Percentiles rank a stretch among this genome's conserved stretches.
Evolutionary conservation across 2,329 filamentous ascomycete genomes (phyloP).

Genomic region (Alternaria solani): DNA sequence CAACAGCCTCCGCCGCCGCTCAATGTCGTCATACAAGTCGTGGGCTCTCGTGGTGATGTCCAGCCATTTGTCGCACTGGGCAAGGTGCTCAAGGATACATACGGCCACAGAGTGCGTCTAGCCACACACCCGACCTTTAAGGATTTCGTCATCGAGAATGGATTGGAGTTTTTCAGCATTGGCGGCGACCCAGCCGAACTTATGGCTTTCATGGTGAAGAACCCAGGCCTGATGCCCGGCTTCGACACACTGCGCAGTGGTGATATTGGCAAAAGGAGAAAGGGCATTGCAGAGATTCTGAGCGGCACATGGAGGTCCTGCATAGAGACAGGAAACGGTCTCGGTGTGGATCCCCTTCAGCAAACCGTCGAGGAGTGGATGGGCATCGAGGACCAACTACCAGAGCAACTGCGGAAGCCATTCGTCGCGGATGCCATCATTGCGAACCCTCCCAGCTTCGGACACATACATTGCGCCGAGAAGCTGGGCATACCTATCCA

Average conservation of each 20-base stretch:
- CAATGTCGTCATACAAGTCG: constrained; percentile 60
- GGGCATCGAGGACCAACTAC: constrained; percentile 49
- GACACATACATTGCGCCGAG: constrained; percentile 77
- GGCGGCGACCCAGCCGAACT: constrained; percentile 60
- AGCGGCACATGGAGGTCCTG: constrained; percentile 87
- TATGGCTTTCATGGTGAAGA: constrained; percentile 87
- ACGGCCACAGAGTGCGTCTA: constrained; percentile 57
- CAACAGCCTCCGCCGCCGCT: constrained; percentile 61
- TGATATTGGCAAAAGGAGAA: constrained; percentile 76
- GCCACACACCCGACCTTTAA: constrained; percentile 60
- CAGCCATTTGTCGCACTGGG: constrained; percentile 61
- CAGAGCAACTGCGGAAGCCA: constrained; percentile 56
- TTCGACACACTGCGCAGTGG: constrained; percentile 78
- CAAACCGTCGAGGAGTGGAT: constrained; percentile 63
- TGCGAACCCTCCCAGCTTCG: constrained; percentile 80
- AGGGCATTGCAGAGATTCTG: constrained; percentile 80
- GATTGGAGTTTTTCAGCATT: constrained; percentile 61
- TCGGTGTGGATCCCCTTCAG: constrained; percentile 59
- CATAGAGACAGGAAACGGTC: constrained; percentile 77
- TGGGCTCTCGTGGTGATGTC: constrained; percentile 60
- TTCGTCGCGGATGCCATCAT: constrained; percentile 87
- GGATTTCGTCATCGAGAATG: constrained; percentile 59
- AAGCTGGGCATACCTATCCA: constrained; percentile 78
- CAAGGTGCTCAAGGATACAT: constrained; percentile 59
- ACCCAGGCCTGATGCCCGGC: constrained; percentile 84